Evolutionary conservation across 495 filamentous ascomycete genomes (phyloP).

Genomic region (Ramalina intermedia): DNA sequence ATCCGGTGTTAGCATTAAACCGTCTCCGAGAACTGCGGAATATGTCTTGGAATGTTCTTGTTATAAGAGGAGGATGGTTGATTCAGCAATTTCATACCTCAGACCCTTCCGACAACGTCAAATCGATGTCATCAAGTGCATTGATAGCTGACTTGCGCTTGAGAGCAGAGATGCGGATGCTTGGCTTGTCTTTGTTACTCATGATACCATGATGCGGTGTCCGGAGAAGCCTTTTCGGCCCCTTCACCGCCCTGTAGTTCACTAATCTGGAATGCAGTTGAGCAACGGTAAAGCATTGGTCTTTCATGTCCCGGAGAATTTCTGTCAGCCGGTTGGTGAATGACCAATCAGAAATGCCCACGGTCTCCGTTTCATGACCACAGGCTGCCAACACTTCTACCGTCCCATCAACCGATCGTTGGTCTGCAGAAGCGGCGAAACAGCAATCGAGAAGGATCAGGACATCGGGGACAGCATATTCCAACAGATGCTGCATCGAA

Average conservation of each 20-base stretch:
- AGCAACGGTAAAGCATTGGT: background rate
- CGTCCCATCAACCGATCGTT: conserved; percentile 3
- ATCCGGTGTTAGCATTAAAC: background rate
- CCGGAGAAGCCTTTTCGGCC: background rate
- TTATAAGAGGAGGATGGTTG: too few species aligned
- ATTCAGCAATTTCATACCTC: too few species aligned
- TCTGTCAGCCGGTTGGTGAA: conserved; percentile 19
- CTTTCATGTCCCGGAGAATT: background rate
- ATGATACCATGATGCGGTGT: background rate
- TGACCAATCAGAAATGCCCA: conserved; percentile 11
- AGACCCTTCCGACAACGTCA: background rate
- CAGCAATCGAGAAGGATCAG: conserved; percentile 40
- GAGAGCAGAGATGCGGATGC: background rate
- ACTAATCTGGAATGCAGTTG: background rate
- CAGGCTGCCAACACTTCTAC: conserved; percentile 20
- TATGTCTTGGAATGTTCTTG: too few species aligned
- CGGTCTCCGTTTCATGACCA: conserved; percentile 12
- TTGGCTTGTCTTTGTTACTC: background rate
- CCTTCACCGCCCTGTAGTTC: background rate
- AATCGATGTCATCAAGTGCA: background rate
- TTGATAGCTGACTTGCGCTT: background rate
- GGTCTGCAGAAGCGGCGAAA: conserved; percentile 23
- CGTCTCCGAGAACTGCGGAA: too few species aligned
- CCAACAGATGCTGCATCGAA: conserved; percentile 37
- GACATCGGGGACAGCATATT: conserved; percentile 36